Base-by-base conservation (phyloP, 345 rosid species). In the Laguncularia racemosa region DNA sequence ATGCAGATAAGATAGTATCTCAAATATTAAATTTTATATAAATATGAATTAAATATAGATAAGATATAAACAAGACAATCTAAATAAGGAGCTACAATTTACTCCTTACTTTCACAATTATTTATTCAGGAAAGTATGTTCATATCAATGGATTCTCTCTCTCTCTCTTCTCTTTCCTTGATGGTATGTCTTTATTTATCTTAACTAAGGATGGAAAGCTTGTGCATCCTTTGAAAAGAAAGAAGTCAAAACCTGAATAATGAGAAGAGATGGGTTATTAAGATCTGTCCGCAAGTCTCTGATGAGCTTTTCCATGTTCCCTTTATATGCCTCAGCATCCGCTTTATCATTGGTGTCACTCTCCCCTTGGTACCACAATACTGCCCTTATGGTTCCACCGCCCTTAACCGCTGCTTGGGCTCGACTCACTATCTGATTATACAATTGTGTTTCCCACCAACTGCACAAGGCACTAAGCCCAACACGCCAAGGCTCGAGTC, bases 401-500 rank as follows among this genome's bases (percentile, higher is more conserved):
- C 45, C 64, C 52, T 59, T 65, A 19, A 58, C 66, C 1, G 73
- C 64, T 53, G 70, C 80, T 2, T 18, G 52, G 17, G 72, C 80
- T 47, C 82, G 54, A 38, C 28, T 57, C 70, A 77, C 64, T 82
- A 77, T 58, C 17, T 56, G 62, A 49, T 62, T 63, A 16, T 81
- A 77, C 46, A n/a, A n/a, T n/a, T n/a, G n/a, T n/a, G n/a, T n/a
- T n/a, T 77, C 19, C 79, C 75, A 1, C 81, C 78, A 40, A 81
- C 78, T 0, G 75, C 78, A 33, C 79, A 75, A 58, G 86, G 81
- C 55, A 81, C 83, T 54, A 78, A 53, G 10, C 81, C 83, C 56
- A 72, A 46, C 64, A 51, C 66, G 16, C 53, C 67, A 14, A 15
- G 50, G 8, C 43, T 53, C 8, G 51, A 45, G 47, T 16, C 28